Base-by-base conservation (phyloP, 306 rosid species). In the Comarum palustre region DNA sequence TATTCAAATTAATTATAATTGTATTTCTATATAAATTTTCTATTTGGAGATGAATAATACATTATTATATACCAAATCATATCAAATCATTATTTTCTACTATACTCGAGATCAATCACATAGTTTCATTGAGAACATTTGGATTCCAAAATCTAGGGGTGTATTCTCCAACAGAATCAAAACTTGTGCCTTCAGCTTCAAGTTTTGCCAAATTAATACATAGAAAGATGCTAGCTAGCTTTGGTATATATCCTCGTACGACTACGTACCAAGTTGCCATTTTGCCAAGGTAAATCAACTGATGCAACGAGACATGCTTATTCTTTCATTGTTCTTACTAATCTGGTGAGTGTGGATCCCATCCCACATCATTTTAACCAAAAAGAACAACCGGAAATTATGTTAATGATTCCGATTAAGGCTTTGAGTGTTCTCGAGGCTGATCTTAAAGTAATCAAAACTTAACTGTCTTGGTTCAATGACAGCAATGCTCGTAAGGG, bases 361-460 rank as follows among this genome's bases (percentile, higher is more conserved):
- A 79, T 25, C 73, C 64, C 46, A 57, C 43, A 32, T 31, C 48
- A 54, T 46, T 57, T 70, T 25, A 24, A 50, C 60, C 12, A 46
- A n/a, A 57, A 52, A 42, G 58, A 41, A 29, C 52, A 46, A 27
- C 29, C 66, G 71, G 66, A 8, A 42, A 72, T 45, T 67, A 75
- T 57, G 52, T 24, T 51, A 45, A 59, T 25, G 13, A 51, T 9
- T 41, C 42, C 24, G 13, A 36, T 22, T 24, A 39, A 54, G 81
- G 75, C 81, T 78, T 86, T 78, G 32, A 76, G 77, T 82, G 83
- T 90, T 86, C 89, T 87, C 81, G 75, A 84, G 89, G 81, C 76
- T 76, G 87, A 93, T 89, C 93, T 79, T 82, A 87, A 91, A 91
- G 89, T 54, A 16, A 66, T 43, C 50, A 73, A 32, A 12, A 38